These are phyloP conservation scores for Penicillium polonicum DNA, from an alignment of 2,329 filamentous ascomycete species.

Conservation along the genomic window DNA sequence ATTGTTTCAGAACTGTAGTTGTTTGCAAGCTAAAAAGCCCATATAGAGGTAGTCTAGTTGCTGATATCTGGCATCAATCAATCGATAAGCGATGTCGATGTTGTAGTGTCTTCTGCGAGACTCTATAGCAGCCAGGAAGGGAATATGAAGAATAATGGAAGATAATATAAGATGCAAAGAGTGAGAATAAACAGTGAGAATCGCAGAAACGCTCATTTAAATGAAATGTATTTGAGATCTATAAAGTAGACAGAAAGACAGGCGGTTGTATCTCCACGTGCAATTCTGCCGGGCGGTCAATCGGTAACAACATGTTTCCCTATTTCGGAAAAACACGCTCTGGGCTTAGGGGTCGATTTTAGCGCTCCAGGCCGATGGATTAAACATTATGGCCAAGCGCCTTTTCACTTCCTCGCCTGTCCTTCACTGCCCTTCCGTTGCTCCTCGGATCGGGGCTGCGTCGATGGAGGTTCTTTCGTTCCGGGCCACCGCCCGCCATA, in stretches of 20 bases:
- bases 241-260: neutral
- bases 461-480: conserved; percentile 37
- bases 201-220: neutral
- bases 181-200: neutral
- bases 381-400: conserved; percentile 38
- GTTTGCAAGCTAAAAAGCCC: neutral
- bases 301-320: conserved; percentile 4
- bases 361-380: conserved; percentile 26
- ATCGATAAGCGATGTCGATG: conserved; percentile 1
- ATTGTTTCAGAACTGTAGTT: neutral
- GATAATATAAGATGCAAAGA: neutral
- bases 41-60: neutral
- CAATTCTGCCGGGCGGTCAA: conserved; percentile 21
- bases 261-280: conserved; percentile 7
- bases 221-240: neutral
- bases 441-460: conserved; percentile 24
- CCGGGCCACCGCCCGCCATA: conserved; percentile 31
- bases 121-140: neutral
- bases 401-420: conserved; percentile 27
- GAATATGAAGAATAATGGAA: neutral
- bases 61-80: conserved; percentile 14
- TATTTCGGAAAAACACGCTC: conserved; percentile 17
- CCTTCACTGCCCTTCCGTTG: conserved; percentile 24
- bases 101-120: neutral
- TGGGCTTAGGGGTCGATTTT: conserved; percentile 11